Conservation (phyloP, 1,284 basidiomycete genomes). For the Ganoderma boninense region DNA sequence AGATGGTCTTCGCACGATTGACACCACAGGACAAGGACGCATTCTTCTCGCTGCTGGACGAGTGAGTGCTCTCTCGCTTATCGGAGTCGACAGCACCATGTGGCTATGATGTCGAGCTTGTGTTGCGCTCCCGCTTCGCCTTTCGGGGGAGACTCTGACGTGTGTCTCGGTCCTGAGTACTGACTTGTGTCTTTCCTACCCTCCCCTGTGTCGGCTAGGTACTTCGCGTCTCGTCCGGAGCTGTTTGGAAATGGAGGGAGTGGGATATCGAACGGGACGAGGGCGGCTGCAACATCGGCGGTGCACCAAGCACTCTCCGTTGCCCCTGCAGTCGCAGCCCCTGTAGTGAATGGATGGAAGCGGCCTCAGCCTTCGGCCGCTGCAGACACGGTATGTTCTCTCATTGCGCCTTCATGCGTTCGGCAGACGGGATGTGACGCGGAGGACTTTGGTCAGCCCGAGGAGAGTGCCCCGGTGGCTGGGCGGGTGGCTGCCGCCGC, state of each 20-base stretch:
- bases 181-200: slow-evolving; percentile 4
- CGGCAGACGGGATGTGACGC: neutral
- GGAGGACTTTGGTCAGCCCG: neutral
- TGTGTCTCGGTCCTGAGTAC: neutral
- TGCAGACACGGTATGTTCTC: slow-evolving; percentile 27
- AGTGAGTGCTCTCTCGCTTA: slow-evolving; percentile 51
- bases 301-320: slow-evolving; percentile 57
- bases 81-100: neutral
- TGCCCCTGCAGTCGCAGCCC: slow-evolving; percentile 47
- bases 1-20: slow-evolving; percentile 66
- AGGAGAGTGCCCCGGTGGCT: slow-evolving; percentile 12
- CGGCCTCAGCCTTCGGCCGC: slow-evolving; percentile 10
- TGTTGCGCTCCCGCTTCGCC: neutral
- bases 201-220: slow-evolving; percentile 50
- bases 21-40: slow-evolving; percentile 74
- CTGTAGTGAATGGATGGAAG: slow-evolving; percentile 32
- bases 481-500: slow-evolving; percentile 43
- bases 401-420: neutral
- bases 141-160: neutral
- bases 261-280: slow-evolving; percentile 1
- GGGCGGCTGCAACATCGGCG: slow-evolving; percentile 49
- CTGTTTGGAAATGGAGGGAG: slow-evolving; percentile 46
- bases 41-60: slow-evolving; percentile 80
- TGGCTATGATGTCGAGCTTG: neutral
- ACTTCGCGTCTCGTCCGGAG: slow-evolving; percentile 80